phyloP scores from a whole-genome alignment of 441 rosid genomes.

The Hypseocharis bilobata region DNA sequence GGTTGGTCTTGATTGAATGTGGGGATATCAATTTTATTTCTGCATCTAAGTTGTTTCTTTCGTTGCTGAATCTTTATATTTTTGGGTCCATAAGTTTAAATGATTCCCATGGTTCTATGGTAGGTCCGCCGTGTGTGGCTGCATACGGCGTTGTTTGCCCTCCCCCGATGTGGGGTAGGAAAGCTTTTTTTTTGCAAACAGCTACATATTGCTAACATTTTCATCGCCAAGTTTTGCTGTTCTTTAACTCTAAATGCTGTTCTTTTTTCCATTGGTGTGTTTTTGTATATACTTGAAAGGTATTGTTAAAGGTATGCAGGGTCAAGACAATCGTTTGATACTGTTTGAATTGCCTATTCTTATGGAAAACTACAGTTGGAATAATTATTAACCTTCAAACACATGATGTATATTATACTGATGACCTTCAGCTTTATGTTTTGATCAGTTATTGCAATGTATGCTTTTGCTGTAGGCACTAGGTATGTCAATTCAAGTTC shows the following conservation, averaged over 20 bases:
- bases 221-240: constrained; percentile 13
- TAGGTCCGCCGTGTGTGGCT: constrained; percentile 29
- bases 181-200: constrained; percentile 18
- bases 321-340: not conserved
- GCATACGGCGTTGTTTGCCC: constrained; percentile 27
- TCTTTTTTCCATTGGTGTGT: not conserved
- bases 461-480: not conserved
- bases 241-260: constrained; percentile 19
- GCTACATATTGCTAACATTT: not conserved
- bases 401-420: not conserved
- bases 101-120: constrained; percentile 23
- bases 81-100: constrained; percentile 32
- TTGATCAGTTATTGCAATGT: not conserved
- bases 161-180: constrained; percentile 24
- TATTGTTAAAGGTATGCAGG: not conserved
- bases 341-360: not conserved
- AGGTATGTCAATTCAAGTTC: too few relatives aligned
- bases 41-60: too few relatives aligned
- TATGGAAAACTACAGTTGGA: not conserved
- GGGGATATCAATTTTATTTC: not conserved
- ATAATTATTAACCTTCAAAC: not conserved
- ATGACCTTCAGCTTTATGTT: not conserved
- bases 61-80: constrained; percentile 14
- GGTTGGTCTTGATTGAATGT: not conserved
- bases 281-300: too few relatives aligned